Percentiles rank a stretch among this genome's conserved stretches.
These are phyloP conservation scores for Polytrichum formosum DNA, from an alignment of 225 moss, liverwort and hornwort genomes.

Conservation along the genomic window DNA sequence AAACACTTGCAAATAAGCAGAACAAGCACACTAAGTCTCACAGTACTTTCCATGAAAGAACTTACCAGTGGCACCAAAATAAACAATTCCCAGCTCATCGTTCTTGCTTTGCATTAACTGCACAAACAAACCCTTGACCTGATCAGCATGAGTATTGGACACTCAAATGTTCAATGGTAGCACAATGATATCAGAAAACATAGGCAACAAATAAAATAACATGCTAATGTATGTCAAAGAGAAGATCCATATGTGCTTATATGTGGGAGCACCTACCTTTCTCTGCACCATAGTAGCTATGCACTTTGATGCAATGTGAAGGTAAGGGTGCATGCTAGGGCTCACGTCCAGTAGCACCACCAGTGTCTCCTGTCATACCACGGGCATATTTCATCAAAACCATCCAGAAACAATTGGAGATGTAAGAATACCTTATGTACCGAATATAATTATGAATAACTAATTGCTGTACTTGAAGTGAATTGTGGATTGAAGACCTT, in stretches of 20 bases:
- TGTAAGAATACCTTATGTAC: too few relatives aligned
- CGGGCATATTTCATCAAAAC: neutral
- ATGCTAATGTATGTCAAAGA: neutral
- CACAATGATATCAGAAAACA: too few relatives aligned
- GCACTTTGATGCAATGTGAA: slow-evolving; percentile 58
- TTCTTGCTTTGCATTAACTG: slow-evolving; percentile 71
- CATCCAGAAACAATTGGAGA: too few relatives aligned
- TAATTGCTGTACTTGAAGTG: too few relatives aligned
- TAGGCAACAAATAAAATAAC: too few relatives aligned
- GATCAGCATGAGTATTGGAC: neutral
- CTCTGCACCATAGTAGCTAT: slow-evolving; percentile 65
- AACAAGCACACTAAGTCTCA: neutral
- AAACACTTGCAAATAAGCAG: neutral
- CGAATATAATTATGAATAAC: too few relatives aligned
- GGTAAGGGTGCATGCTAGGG: slow-evolving; percentile 78
- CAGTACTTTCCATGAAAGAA: slow-evolving; percentile 1
- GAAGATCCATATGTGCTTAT: neutral
- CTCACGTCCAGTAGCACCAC: slow-evolving; percentile 82
- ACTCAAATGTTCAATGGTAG: neutral
- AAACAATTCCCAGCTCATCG: slow-evolving; percentile 81
- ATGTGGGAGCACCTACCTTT: slow-evolving; percentile 41
- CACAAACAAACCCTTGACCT: slow-evolving; percentile 16
- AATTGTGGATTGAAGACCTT: too few relatives aligned
- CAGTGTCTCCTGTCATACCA: slow-evolving; percentile 64
- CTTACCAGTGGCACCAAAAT: slow-evolving; percentile 79